Evolutionary conservation across 768 basidiomycete species (phyloP).

Genomic region (Boletus eberwhitei): DNA sequence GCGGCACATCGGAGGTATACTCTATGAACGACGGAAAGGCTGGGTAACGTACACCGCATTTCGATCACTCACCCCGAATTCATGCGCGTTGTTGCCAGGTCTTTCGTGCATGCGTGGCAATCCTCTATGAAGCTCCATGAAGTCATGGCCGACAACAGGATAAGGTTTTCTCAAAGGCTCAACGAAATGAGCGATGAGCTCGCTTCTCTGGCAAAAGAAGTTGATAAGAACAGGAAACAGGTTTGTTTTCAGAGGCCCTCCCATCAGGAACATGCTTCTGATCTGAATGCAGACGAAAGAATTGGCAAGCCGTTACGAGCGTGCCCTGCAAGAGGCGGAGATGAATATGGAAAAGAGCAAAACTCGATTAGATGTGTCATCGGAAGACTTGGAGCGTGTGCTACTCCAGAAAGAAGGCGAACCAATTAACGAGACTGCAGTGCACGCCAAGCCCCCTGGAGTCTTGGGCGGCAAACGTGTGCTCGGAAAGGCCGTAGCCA

Average conservation of each 20-base stretch:
- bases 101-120: constrained; percentile 86
- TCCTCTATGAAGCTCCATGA: constrained; percentile 87
- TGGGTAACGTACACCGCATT: constrained; percentile 55
- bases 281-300: constrained; percentile 75
- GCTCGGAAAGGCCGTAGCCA: constrained; percentile 88
- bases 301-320: constrained; percentile 82
- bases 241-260: constrained; percentile 37
- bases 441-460: constrained; percentile 57
- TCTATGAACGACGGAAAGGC: constrained; percentile 89
- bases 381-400: constrained; percentile 92
- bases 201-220: constrained; percentile 77
- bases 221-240: constrained; percentile 91
- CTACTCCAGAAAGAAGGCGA: constrained; percentile 95
- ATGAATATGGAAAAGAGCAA: constrained; percentile 84
- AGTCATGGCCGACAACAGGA: constrained; percentile 81
- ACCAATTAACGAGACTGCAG: constrained; percentile 74
- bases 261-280: neutral
- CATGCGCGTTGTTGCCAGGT: constrained; percentile 11
- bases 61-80: constrained; percentile 9
- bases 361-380: constrained; percentile 77
- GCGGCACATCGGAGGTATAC: constrained; percentile 78
- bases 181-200: constrained; percentile 99
- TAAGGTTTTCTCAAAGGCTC: constrained; percentile 80
- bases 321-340: constrained; percentile 85
- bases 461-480: constrained; percentile 72